Evolutionary conservation across 2,329 filamentous ascomycete species (phyloP), one percentile per base, ranked within the genome.

Genomic region (Nigrospora oryzae): DNA sequence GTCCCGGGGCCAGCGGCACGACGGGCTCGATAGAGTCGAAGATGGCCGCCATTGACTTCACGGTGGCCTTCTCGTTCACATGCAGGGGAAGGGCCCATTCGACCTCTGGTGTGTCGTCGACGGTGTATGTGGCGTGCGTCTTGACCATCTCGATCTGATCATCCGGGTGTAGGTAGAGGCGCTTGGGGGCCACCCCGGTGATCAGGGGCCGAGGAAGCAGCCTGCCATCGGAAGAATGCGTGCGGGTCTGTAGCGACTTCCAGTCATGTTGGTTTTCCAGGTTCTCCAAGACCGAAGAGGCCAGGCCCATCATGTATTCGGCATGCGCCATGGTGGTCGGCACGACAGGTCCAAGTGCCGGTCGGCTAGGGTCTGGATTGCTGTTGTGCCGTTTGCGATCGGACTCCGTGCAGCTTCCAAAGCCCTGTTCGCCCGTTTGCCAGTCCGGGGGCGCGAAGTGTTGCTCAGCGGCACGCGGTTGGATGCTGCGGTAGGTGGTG

Each of bases 81-180:
- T 87, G 82, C 43, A 83, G 78, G 3, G 88, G 84, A 40, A 91
- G 64, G 19, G 93, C 82, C 85, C 86, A 91, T 66, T 91, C 87
- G 38, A 70, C 62, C 63, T 86, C 79, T 2, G 79, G 71, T 13
- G 62, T 65, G 55, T 77, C 74, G 45, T 69, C 61, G 13, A 70
- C 70, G 2, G 66, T 66, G 12, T 67, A 63, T 51, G 72, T 70
- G 51, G 72, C 70, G 51, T 81, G 78, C 30, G 73, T 70, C 52
- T 83, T 81, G 45, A 90, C 70, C 45, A 85, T 74, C 51, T 79
- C 81, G 51, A 87, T 81, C 65, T 91, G 87, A 65, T 90, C 86
- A 61, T 93, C 87, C 2, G 87, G 86, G 57, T 93, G 86, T 42
- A 86, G 71, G 63, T 93, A 91, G 36, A 89, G 72, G 38, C 83